Evolutionary conservation across 225 moss, liverwort and hornwort genomes (phyloP).

Genomic region (Neckera pumila): DNA sequence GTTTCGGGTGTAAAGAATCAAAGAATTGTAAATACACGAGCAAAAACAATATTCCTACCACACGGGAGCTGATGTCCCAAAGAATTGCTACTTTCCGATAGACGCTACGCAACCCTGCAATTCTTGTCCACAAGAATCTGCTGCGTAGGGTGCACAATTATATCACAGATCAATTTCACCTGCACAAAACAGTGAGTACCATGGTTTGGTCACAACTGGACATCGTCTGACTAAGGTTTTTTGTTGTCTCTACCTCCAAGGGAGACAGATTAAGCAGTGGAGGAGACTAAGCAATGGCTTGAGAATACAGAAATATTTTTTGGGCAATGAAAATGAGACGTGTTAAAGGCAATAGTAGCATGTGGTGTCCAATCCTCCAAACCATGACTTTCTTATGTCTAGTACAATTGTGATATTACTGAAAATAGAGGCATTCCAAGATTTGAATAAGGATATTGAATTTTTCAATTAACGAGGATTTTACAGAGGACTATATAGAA

Average conservation of each 20-base stretch:
- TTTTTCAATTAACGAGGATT: not conserved
- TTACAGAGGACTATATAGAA: not conserved
- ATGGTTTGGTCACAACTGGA: not conserved
- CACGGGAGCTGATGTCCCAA: not conserved
- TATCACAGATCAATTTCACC: constrained; percentile 19
- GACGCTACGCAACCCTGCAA: not conserved
- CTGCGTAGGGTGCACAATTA: constrained; percentile 13
- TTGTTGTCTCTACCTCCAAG: not conserved
- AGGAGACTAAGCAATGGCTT: not conserved
- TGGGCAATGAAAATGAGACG: not conserved
- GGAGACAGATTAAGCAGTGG: not conserved
- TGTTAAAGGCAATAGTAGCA: not conserved
- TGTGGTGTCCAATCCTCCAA: not conserved
- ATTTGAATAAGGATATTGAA: not conserved
- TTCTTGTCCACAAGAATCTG: constrained; percentile 5
- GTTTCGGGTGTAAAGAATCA: not conserved
- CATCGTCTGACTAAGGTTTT: not conserved
- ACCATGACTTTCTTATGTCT: not conserved
- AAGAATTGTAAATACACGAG: not conserved
- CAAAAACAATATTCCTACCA: not conserved
- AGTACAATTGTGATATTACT: not conserved
- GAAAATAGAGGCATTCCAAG: not conserved
- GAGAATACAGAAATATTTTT: not conserved
- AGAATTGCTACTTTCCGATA: not conserved
- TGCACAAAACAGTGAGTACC: not conserved